Percentiles rank a stretch among this genome's conserved stretches.
Conservation (phyloP, 108 stramenopile species). For the Stephanodiscus triporus region DNA sequence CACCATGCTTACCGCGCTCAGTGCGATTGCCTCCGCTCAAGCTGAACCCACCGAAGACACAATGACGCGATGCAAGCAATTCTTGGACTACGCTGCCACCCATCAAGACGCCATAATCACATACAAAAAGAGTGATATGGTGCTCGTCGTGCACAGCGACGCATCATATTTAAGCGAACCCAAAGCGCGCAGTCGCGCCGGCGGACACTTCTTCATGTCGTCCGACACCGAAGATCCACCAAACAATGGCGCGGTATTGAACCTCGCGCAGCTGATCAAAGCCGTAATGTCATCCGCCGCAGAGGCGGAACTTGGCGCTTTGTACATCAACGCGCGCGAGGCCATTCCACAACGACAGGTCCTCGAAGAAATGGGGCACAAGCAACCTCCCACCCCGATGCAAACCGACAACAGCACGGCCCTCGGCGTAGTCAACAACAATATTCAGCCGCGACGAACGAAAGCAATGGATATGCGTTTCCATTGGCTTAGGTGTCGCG, state of each 20-base stretch:
- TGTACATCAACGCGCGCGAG: slow-evolving; percentile 39
- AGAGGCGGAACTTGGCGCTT: slow-evolving; percentile 50
- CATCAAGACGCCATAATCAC: slow-evolving; percentile 45
- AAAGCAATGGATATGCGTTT: slow-evolving; percentile 22
- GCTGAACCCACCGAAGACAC: slow-evolving; percentile 17
- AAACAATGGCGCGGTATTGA: slow-evolving; percentile 22
- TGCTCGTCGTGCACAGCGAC: slow-evolving; percentile 31
- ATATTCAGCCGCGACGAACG: neutral
- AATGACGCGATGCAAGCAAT: slow-evolving; percentile 9
- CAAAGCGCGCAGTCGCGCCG: slow-evolving; percentile 45
- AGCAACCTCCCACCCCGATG: neutral
- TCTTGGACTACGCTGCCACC: slow-evolving; percentile 48
- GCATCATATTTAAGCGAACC: slow-evolving; percentile 38
- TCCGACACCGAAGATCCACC: neutral
- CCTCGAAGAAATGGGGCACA: slow-evolving; percentile 15
- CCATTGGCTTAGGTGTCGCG: neutral
- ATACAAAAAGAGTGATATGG: slow-evolving; percentile 45
- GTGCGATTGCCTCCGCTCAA: slow-evolving; percentile 33
- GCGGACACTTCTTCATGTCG: slow-evolving; percentile 33
- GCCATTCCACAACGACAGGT: slow-evolving; percentile 9
- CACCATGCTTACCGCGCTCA: slow-evolving; percentile 36
- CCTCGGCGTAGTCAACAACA: slow-evolving; percentile 29
- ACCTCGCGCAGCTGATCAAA: neutral
- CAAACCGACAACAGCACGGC: slow-evolving; percentile 49
- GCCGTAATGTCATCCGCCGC: slow-evolving; percentile 27